Evolutionary conservation across 2,329 filamentous ascomycete genomes (phyloP).

Genomic region (Pestalotiopsis sp.): DNA sequence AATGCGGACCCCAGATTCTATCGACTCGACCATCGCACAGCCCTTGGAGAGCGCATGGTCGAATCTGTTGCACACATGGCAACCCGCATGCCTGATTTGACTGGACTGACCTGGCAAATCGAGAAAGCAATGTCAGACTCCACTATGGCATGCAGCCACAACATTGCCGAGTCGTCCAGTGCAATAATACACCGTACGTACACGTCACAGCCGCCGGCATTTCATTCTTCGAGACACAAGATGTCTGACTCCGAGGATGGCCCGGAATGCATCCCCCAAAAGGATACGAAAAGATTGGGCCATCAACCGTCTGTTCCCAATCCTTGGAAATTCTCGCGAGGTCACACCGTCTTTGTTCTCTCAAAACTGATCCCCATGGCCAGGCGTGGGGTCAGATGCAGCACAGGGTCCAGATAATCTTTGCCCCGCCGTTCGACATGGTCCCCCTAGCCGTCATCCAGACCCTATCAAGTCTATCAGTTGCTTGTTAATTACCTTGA

Average conservation of each 20-base stretch:
- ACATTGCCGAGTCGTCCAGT: background rate
- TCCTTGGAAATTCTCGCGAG: no score
- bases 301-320: no score
- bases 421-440: background rate
- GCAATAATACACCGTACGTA: no score
- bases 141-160: background rate
- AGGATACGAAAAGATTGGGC: no score
- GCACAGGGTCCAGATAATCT: background rate
- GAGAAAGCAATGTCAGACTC: background rate
- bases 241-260: no score
- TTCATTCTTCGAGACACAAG: no score
- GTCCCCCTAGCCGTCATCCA: background rate
- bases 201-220: no score
- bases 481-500: background rate
- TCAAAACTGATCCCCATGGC: background rate
- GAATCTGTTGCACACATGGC: constrained; percentile 1
- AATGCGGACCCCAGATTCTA: background rate
- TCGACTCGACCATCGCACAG: background rate
- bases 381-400: background rate
- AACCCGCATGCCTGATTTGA: background rate
- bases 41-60: background rate
- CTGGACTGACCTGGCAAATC: background rate
- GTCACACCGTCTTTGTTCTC: background rate
- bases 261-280: no score
- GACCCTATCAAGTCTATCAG: background rate